Evolutionary conservation across 192 early-diverging fungal species (phyloP), one percentile per base, ranked within the genome.

Genomic region (Coemansia aciculifera): DNA sequence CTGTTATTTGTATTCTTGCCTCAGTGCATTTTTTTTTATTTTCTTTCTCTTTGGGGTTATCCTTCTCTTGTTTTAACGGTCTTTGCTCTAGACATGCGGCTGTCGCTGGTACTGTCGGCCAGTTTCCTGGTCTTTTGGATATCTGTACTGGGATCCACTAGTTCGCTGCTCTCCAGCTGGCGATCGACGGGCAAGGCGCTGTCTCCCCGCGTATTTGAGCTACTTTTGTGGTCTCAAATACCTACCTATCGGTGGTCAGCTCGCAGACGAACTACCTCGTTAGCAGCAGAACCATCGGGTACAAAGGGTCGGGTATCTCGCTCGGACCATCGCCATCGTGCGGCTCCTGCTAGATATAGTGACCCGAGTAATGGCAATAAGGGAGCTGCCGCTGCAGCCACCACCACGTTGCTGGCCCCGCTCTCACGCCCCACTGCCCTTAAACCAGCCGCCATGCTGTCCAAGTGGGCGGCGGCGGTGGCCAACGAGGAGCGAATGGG

Each of bases 51-150:
- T 44, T 44, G 10, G 7, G 5, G 12, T 62, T 62, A 34, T 38
- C 34, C 37, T 62, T 21, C 37, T 38, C 37, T 7, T 38, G 37
- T 7, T 38, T 11, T 42, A 42, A 42, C 39, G 39, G 39, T 42
- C 39, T 42, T 36, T n/a, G 60, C 29, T 34, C 23, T 29, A 73
- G 72, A 71, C 19, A 71, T 72, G 44, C 71, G 77, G 21, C 21
- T 70, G 15, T 73, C 71, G 56, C 46, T 71, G 39, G 31, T 65
- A 31, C 64, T 70, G 31, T 59, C 44, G 9, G 59, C 42, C 64
- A 66, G 71, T 21, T 56, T 79, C 23, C 59, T 79, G 17, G 64
- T 79, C 24, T 66, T 79, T 39, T 73, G 68, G 68, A 63, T 79
- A 43, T 48, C 77, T 10, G 68, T 73, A 21, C 51, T 79, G 24